A percentile compares a stretch with the other conserved stretches of the same genome.
These are phyloP conservation scores for Oleoguttula mirabilis DNA, from an alignment of 495 filamentous ascomycete genomes.

Conservation along the genomic window DNA sequence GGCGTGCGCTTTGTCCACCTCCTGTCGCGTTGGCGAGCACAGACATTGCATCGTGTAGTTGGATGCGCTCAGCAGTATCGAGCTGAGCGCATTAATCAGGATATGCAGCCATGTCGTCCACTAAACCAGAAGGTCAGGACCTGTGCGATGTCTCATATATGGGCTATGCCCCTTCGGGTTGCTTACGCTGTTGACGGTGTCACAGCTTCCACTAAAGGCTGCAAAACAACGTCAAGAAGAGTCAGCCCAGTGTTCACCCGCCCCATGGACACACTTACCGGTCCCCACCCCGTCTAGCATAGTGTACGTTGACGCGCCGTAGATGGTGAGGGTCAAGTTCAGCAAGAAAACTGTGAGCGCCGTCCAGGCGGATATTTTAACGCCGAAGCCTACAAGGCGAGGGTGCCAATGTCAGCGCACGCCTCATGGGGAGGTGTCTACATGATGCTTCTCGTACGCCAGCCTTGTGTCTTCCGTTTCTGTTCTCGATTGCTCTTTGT, in stretches of 20 bases:
- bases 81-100: conserved; percentile 14
- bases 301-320: background rate
- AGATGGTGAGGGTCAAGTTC: conserved; percentile 8
- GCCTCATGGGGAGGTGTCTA: too few species aligned
- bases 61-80: conserved; percentile 14
- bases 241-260: background rate
- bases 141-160: too few species aligned
- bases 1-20: conserved; percentile 19
- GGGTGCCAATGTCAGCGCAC: too few species aligned
- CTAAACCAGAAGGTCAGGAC: too few species aligned
- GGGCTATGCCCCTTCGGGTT: too few species aligned
- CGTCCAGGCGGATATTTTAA: background rate
- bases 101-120: conserved; percentile 10
- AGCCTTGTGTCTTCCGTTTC: conserved; percentile 6
- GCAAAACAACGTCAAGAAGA: background rate
- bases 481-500: conserved; percentile 2
- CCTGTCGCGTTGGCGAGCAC: conserved; percentile 15
- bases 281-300: background rate
- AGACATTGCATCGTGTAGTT: conserved; percentile 20
- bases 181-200: background rate
- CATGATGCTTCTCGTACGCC: too few species aligned
- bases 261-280: background rate
- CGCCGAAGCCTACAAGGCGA: too few species aligned
- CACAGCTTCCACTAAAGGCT: conserved; percentile 9
- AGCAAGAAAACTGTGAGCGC: conserved; percentile 6